Evolutionary conservation across 2,329 filamentous ascomycete species (phyloP).

Genomic region (Colletotrichum tabaci): DNA sequence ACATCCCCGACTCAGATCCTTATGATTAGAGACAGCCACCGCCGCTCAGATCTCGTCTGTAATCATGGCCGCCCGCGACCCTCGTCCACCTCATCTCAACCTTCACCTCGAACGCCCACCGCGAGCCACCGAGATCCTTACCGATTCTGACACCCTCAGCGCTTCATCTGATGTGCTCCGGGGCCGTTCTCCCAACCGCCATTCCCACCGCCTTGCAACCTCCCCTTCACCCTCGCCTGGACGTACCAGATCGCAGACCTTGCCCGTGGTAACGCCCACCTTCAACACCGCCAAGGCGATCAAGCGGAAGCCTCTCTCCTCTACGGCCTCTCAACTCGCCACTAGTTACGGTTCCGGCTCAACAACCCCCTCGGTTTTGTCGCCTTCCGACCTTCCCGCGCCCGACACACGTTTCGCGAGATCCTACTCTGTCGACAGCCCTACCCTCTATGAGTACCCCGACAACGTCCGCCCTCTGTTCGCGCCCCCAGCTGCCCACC

Average conservation of each 20-base stretch:
- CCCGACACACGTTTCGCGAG: slow-evolving; percentile 70
- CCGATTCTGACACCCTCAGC: slow-evolving; percentile 41
- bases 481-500: slow-evolving; percentile 37
- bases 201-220: slow-evolving; percentile 41
- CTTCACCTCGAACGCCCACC: slow-evolving; percentile 37
- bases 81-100: slow-evolving; percentile 34
- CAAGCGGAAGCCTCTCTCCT: slow-evolving; percentile 74
- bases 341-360: slow-evolving; percentile 62
- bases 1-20: slow-evolving; percentile 33
- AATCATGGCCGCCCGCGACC: slow-evolving; percentile 41
- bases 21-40: slow-evolving; percentile 37
- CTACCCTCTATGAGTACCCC: slow-evolving; percentile 74
- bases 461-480: slow-evolving; percentile 41
- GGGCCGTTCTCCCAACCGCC: slow-evolving; percentile 37
- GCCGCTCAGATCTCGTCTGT: slow-evolving; percentile 38
- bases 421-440: slow-evolving; percentile 71
- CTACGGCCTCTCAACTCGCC: slow-evolving; percentile 66
- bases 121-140: slow-evolving; percentile 39
- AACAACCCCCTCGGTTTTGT: slow-evolving; percentile 43
- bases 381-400: slow-evolving; percentile 59
- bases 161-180: slow-evolving; percentile 42
- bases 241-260: slow-evolving; percentile 42
- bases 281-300: slow-evolving; percentile 51
- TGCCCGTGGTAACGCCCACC: slow-evolving; percentile 34
- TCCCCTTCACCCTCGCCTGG: slow-evolving; percentile 44